These are phyloP conservation scores for Silene uniflora DNA, from an alignment of 148 eudicot genomes.

Conservation along the genomic window DNA sequence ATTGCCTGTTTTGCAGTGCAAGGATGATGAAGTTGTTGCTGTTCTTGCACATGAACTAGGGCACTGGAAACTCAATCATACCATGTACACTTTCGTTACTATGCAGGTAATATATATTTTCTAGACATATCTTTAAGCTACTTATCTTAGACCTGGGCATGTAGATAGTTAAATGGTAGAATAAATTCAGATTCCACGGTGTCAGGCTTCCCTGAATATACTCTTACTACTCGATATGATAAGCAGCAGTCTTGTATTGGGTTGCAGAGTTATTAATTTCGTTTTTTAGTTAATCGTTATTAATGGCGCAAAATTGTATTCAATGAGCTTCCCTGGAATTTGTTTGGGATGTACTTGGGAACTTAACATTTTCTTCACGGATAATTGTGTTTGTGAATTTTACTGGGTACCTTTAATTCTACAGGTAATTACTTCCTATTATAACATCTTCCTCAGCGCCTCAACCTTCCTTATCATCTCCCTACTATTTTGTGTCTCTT, in stretches of 20 bases:
- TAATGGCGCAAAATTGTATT: neutral
- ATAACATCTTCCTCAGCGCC: neutral
- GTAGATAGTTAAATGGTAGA: neutral
- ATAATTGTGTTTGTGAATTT: neutral
- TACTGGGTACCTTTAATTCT: neutral
- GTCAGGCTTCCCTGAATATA: neutral
- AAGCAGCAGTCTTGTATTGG: neutral
- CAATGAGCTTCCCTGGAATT: neutral
- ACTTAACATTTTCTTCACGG: neutral
- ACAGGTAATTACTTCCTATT: neutral
- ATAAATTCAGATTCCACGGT: too few relatives aligned
- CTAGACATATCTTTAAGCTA: neutral
- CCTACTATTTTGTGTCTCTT: neutral
- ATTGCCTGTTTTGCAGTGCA: constrained; percentile 58
- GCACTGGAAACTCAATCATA: constrained; percentile 98
- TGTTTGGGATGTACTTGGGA: neutral
- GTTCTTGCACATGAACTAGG: constrained; percentile 99
- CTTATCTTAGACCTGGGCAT: neutral
- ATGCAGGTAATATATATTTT: constrained; percentile 62
- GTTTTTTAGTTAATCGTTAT: neutral
- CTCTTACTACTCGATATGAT: neutral
- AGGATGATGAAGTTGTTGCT: constrained; percentile 90
- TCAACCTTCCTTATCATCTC: neutral
- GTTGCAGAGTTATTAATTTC: neutral
- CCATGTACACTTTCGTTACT: constrained; percentile 87